Conservation (phyloP, 306 rosid genomes). For the cucumber (Cucumis sativus) region DNA sequence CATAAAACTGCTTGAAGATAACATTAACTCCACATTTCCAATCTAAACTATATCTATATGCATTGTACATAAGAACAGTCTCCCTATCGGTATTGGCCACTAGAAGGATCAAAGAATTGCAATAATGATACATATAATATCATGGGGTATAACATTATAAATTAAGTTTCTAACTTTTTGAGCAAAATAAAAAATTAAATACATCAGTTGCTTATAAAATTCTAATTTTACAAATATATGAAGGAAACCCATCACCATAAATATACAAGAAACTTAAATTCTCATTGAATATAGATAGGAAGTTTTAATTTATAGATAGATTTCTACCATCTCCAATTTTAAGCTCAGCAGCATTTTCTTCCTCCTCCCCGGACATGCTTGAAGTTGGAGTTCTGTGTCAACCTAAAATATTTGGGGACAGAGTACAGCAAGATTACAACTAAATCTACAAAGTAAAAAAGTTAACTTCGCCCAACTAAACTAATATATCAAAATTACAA, state of each 20-base stretch:
- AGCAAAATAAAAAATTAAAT: not conserved
- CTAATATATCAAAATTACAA: not conserved
- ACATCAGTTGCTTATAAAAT: not conserved
- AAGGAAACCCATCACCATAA: not conserved
- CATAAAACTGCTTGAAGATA: no score
- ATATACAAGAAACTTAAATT: not conserved
- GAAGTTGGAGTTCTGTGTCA: not conserved
- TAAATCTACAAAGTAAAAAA: not conserved
- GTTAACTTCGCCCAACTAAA: no score
- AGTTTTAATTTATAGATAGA: not conserved
- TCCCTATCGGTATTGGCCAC: not conserved
- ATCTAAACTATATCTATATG: not conserved
- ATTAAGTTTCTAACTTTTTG: not conserved
- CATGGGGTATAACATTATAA: not conserved
- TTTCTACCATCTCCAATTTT: constrained; percentile 81
- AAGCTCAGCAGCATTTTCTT: constrained; percentile 92
- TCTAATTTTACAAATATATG: not conserved
- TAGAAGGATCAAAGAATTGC: not conserved
- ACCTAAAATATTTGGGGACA: not conserved
- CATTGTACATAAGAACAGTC: not conserved
- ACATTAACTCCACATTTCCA: no score
- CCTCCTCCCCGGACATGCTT: constrained; percentile 87
- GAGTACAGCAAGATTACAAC: not conserved
- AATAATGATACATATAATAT: not conserved
- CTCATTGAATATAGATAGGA: not conserved